These are phyloP conservation scores for Pelargonium fulgidum DNA, from an alignment of 441 rosid species.

Conservation along the genomic window DNA sequence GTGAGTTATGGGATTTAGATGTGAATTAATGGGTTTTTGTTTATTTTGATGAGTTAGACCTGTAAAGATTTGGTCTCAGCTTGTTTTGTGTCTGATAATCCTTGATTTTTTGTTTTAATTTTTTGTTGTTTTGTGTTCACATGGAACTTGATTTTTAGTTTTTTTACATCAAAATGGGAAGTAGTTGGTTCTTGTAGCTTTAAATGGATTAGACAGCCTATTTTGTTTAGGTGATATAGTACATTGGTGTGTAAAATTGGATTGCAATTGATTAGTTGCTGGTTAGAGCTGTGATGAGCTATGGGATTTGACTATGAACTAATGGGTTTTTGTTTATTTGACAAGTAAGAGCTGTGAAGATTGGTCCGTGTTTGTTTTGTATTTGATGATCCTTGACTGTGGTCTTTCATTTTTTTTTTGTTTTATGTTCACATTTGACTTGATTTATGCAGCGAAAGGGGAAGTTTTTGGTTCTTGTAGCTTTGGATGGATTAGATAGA, in stretches of 20 bases:
- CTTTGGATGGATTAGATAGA: too few relatives aligned
- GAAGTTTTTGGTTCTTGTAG: background rate
- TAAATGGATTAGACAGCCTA: background rate
- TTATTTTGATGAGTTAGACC: background rate
- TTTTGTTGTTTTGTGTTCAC: background rate
- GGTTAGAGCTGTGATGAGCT: background rate
- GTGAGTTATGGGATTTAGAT: background rate
- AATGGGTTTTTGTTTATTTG: background rate
- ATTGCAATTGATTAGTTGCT: background rate
- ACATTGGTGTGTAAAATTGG: too few relatives aligned
- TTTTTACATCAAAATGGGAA: background rate
- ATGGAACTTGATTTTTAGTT: background rate
- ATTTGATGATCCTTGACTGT: too few relatives aligned
- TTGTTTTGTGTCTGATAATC: background rate
- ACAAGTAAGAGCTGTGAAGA: background rate
- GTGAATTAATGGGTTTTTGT: background rate
- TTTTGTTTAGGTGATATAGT: background rate
- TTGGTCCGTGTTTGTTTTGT: background rate
- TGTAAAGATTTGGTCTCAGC: background rate
- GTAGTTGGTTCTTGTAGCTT: background rate
- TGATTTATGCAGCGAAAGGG: background rate
- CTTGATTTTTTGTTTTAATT: background rate
- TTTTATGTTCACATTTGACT: background rate
- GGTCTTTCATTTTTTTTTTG: background rate
- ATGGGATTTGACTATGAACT: background rate